Percentiles rank a stretch among this genome's conserved stretches.
Evolutionary conservation across 225 moss, liverwort and hornwort species (phyloP).

Genomic region (Thuidium tamariscinum): DNA sequence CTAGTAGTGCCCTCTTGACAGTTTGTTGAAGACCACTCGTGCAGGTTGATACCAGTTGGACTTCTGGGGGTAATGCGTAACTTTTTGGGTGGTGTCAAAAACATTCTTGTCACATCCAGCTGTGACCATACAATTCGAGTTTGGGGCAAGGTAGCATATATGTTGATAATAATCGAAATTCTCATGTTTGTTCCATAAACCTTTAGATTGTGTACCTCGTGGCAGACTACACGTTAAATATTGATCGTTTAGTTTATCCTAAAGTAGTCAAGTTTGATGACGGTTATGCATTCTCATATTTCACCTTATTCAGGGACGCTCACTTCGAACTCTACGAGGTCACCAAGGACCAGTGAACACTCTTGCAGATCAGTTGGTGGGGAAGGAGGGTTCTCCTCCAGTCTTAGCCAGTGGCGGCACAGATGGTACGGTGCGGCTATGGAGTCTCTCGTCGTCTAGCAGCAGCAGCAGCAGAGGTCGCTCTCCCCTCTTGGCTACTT

Average conservation of each 20-base stretch:
- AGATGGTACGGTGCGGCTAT: constrained; percentile 60
- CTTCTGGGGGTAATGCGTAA: constrained; percentile 36
- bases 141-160: constrained; percentile 48
- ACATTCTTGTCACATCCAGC: constrained; percentile 62
- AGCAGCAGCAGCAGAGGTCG: constrained; percentile 27
- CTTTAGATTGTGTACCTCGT: neutral
- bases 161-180: neutral
- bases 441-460: constrained; percentile 47
- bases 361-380: constrained; percentile 57
- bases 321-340: constrained; percentile 55
- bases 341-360: constrained; percentile 56
- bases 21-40: neutral
- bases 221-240: neutral
- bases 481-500: constrained; percentile 54
- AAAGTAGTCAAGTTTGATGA: neutral
- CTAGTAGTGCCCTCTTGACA: neutral
- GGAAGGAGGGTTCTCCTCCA: constrained; percentile 32
- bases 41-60: constrained; percentile 48
- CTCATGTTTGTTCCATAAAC: neutral
- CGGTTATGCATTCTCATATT: neutral
- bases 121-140: constrained; percentile 64
- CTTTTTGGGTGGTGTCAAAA: constrained; percentile 29
- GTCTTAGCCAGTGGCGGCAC: constrained; percentile 70
- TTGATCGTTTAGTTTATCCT: neutral
- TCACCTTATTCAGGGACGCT: constrained; percentile 23